Percentiles rank a stretch among this genome's conserved stretches.
Conservation (phyloP, 345 rosid species). For the Fremontodendron californicum region DNA sequence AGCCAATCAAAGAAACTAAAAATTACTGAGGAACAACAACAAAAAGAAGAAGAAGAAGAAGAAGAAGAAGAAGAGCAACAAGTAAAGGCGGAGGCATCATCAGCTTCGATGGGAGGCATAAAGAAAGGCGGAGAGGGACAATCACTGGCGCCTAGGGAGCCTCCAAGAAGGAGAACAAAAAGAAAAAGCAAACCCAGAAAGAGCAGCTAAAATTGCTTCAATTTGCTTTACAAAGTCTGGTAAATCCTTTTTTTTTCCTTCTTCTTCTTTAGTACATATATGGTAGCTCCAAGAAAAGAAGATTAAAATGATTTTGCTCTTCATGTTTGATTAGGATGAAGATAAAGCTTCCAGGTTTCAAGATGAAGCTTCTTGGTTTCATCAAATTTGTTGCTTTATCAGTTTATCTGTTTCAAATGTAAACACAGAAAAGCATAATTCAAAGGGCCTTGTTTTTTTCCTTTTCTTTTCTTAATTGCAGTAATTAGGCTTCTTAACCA, state of each 20-base stretch:
- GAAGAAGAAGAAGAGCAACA: constrained; percentile 17
- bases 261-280: background rate
- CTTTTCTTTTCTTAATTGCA: background rate
- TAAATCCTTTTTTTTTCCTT: background rate
- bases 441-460: constrained; percentile 3
- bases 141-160: constrained; percentile 13
- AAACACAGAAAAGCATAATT: background rate
- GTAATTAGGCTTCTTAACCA: background rate
- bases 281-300: background rate
- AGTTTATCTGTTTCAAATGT: constrained; percentile 8
- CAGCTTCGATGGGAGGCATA: background rate
- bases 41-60: constrained; percentile 21
- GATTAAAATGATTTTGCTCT: constrained; percentile 1
- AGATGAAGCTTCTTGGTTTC: constrained; percentile 6
- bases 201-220: constrained; percentile 49
- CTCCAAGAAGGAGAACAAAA: constrained; percentile 52
- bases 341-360: background rate
- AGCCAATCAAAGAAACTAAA: constrained; percentile 34
- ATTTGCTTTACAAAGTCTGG: background rate
- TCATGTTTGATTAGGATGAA: background rate
- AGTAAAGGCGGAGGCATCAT: constrained; percentile 22
- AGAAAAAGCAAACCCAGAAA: constrained; percentile 81
- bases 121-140: constrained; percentile 22
- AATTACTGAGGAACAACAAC: constrained; percentile 13
- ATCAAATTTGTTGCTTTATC: constrained; percentile 8